phyloP scores from a whole-genome alignment of 495 filamentous ascomycete species.

The Penicillium samsonianum region DNA sequence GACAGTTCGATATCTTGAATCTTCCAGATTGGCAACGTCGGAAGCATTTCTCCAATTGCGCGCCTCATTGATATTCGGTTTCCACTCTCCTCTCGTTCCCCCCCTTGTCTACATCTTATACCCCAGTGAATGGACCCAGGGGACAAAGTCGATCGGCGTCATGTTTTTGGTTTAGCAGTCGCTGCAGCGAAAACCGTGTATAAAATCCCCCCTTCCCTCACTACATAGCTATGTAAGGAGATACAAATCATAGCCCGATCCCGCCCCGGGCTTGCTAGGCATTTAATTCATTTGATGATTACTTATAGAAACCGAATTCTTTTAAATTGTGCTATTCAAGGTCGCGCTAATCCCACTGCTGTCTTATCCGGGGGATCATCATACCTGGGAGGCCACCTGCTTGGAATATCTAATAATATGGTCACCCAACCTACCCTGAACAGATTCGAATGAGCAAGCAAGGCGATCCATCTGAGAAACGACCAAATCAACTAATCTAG shows the following conservation, averaged over 20 bases:
- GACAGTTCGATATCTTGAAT: background rate
- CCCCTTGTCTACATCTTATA: conserved; percentile 27
- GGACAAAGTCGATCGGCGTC: conserved; percentile 24
- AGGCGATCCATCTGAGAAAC: background rate
- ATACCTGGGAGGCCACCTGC: background rate
- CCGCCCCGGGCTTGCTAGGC: background rate
- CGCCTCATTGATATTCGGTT: conserved; percentile 12
- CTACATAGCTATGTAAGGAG: conserved; percentile 22
- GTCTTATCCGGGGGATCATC: background rate
- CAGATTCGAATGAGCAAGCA: background rate
- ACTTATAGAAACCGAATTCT: background rate
- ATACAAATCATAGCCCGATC: background rate
- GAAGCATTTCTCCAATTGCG: conserved; percentile 7
- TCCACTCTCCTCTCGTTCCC: conserved; percentile 21
- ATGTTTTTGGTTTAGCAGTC: conserved; percentile 8
- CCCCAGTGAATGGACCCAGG: conserved; percentile 28
- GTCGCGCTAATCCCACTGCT: background rate
- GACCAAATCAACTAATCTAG: conserved; percentile 15
- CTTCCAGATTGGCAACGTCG: background rate
- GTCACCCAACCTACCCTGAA: too few relatives aligned
- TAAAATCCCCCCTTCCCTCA: conserved; percentile 19
- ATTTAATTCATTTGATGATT: conserved; percentile 6
- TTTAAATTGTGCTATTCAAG: background rate
- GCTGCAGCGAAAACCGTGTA: conserved; percentile 21
- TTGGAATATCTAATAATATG: background rate